Evolutionary conservation across 257 asterid genomes (phyloP).

Genomic region (Solanum tacnaense): DNA sequence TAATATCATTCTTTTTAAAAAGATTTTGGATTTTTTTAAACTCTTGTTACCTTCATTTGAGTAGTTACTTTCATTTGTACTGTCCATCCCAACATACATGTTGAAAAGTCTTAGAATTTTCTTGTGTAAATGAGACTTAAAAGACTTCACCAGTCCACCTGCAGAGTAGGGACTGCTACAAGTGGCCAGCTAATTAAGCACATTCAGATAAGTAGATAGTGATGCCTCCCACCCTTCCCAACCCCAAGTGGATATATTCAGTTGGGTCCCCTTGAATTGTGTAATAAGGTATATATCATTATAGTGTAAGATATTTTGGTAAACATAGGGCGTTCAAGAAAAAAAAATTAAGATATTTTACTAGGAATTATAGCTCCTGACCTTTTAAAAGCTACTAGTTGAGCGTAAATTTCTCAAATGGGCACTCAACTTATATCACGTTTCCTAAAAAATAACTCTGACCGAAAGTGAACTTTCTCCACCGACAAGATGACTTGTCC

Average conservation of each 20-base stretch:
- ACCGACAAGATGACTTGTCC: too few species aligned
- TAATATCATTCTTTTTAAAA: too few species aligned
- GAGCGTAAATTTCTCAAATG: too few species aligned
- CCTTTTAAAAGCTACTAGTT: too few species aligned
- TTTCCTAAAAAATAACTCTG: too few species aligned
- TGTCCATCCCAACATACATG: neutral
- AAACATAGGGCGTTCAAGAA: too few species aligned
- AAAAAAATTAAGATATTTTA: too few species aligned
- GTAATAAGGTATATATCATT: neutral
- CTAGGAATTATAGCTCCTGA: too few species aligned
- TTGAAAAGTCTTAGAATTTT: neutral
- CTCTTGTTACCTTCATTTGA: neutral
- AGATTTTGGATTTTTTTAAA: too few species aligned
- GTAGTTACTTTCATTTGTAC: neutral
- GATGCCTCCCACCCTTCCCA: neutral
- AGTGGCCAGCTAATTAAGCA: neutral
- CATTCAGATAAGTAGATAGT: neutral
- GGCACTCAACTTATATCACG: too few species aligned
- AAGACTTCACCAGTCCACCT: neutral
- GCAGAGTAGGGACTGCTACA: neutral
- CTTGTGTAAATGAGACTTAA: neutral
- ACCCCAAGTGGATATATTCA: neutral
- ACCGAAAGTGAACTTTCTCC: too few species aligned
- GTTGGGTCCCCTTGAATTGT: neutral
- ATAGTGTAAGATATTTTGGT: neutral